Evolutionary conservation across 2,329 filamentous ascomycete genomes (phyloP).

Genomic region (Calonectria fujianensis): DNA sequence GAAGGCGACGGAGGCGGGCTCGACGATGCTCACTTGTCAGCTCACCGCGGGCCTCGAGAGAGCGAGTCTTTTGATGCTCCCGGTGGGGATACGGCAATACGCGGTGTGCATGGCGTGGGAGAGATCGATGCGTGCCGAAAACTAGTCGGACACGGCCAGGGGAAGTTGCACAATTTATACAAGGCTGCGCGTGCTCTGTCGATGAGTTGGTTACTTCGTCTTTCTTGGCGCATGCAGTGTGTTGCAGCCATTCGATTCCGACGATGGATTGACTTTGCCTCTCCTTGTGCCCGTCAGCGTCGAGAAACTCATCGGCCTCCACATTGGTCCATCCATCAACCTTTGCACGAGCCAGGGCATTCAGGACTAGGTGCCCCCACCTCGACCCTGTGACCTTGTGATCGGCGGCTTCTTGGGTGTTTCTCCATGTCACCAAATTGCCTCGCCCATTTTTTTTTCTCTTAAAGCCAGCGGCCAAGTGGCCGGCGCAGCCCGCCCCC

Average conservation of each 20-base stretch:
- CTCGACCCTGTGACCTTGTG: slow-evolving; percentile 4
- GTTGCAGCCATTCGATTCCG: background rate
- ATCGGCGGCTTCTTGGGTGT: slow-evolving; percentile 11
- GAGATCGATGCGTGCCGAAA: background rate
- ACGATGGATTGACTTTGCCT: slow-evolving; percentile 17
- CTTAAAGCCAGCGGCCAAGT: background rate
- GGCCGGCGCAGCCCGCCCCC: slow-evolving; percentile 6
- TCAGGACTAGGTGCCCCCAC: background rate
- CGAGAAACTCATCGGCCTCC: background rate
- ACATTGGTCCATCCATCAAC: background rate
- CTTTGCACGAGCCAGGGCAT: background rate
- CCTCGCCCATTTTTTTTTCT: slow-evolving; percentile 14
- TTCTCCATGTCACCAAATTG: slow-evolving; percentile 12
- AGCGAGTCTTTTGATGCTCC: slow-evolving; percentile 1
- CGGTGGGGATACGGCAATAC: background rate
- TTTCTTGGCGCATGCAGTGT: slow-evolving; percentile 10
- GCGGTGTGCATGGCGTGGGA: background rate
- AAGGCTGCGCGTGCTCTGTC: background rate
- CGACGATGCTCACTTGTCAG: background rate
- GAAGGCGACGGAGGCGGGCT: background rate
- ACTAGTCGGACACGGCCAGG: background rate
- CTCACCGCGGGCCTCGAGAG: background rate
- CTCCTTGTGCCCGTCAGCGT: slow-evolving; percentile 1
- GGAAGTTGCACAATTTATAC: slow-evolving; percentile 2
- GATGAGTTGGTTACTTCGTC: background rate